Base-by-base conservation (phyloP, 768 basidiomycete species). In the Steccherinum ochraceum region DNA sequence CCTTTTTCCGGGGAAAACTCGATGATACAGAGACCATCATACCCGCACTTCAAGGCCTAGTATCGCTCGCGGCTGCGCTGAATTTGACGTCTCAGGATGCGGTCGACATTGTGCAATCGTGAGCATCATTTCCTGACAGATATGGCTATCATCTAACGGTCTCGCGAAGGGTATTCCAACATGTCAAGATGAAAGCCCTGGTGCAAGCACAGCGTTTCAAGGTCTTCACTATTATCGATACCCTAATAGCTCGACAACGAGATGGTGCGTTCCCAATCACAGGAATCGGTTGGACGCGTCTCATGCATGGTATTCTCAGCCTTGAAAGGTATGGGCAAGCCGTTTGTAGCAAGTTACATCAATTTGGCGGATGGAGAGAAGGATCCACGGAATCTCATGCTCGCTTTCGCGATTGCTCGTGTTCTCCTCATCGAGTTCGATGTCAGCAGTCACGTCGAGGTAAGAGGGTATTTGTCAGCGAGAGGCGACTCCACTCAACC, bases 311-410 rank as follows among this genome's bases (percentile, higher is more conserved):
- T 23, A 12, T 13, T 24, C 7, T 27, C n/a, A 86, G 91, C 79
- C 26, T 67, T 98, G 19, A 87, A 86, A 64, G 69, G 63, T 4
- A 78, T 90, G 76, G 86, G 85, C 1, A 73, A 79, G 21, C 75
- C 72, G 5, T 97, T 98, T 64, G 54, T 97, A 20, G 68, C 72
- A 5, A 80, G 81, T 20, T 99, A 98, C 64, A 77, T 86, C 24
- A 62, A 64, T 45, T 68, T 98, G n/a, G 93, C 83, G 3, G 89
- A 96, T 51, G 94, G 93, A 13, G 96, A 99, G 69, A 98, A 98
- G 61, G 96, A 99, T 64, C 96, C 96, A 24, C 77, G 96, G 16
- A 99, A 98, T 68, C 74, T 99, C 5, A 73, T 96, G 56, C 61
- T 95, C 11, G 89, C 89, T 23, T 99, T 98, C 64, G 83, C 87